Base-by-base conservation (phyloP, 805 yeast genomes). In the Suhomyces kilbournensis region DNA sequence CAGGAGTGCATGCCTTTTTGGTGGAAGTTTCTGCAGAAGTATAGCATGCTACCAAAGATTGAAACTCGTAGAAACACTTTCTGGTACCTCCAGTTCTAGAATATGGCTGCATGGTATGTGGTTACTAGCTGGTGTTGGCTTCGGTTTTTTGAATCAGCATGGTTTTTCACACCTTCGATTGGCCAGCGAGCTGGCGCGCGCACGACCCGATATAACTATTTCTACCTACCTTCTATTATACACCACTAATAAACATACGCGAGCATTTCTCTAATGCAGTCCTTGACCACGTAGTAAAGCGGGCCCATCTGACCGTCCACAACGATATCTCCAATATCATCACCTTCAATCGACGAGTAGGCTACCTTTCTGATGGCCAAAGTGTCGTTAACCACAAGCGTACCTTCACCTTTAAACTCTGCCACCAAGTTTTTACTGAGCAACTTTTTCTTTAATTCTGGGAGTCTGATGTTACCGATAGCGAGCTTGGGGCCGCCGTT, bases 331-430 rank as follows among this genome's bases (percentile, higher is more conserved):
- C 97, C 96, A 46, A 90, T 90, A 43, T 80, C 85, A 22, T 75
- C 79, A 25, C 70, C 67, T 48, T 71, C 75, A 7, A 59, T 53
- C 19, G 65, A 64, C 32, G 74, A 67, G 53, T 70, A 66, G 1
- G 75, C 64, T 2, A 88, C 76, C 64, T 93, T 93, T 50, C 90
- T 74, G 7, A 94, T 83, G 0, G 89, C 85, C 15, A 94, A 80
- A 49, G 74, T 74, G 51, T 86, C 87, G 62, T 92, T 92, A 44
- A 96, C 87, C 12, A 92, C 96, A 39, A 94, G 72, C 0, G 91
- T 84, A 65, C 98, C 98, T 66, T 91, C 97, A 50, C 97, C 96
- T 67, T 87, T 84, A 66, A 93, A 90, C 63, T 92, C 97, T 0
- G 96, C 97, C 49, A 74, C 76, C 60, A 87, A 81, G 47, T 89